Evolutionary conservation across 805 yeast species (phyloP), one percentile per base, ranked within the genome.

Genomic region (Starmerella khaoyaiensis): DNA sequence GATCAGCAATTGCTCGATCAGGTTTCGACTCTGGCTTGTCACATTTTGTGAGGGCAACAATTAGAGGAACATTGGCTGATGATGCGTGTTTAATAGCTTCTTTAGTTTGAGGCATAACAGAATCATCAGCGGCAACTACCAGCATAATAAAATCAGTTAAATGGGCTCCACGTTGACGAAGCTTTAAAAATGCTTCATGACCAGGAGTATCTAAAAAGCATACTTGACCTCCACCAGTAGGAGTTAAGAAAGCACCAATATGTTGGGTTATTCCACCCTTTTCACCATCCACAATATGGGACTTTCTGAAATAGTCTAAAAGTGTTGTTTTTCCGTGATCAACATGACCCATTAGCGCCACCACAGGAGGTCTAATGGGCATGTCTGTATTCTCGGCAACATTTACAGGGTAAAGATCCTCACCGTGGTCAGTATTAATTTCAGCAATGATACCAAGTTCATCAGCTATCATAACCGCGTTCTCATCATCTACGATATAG

Each of bases 321-420:
- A 90, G 76, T 0, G 98, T 87, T 2, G 98, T 90, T 56, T 90
- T 90, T 2, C 98, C 98, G 54, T 90, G 98, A 58, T 90, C 98
- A 21, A 90, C 98, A 57, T 90, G 98, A 2, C 98, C 98, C 97
- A 90, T 90, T 36, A 90, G 81, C 0, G 98, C 86, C 4, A 90
- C 96, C 18, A 90, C 78, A 0, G 98, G 98, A 0, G 98, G 84
- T 46, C 97, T 64, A 5, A 75, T 65, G 31, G 71, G 72, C 45
- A 78, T 55, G 17, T 59, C 52, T 5, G 61, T 59, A 2, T 61
- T 65, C 0, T 80, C 71, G 5, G 8, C 26, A 2, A 62, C 54
- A 12, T 53, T 48, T 32, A 43, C 48, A 14, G 82, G 73, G 44
- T 76, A 72, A 36, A 77, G 58, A 43, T 73, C 76, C 11, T 67